These are phyloP conservation scores for Cyberlindnera americana DNA, from an alignment of 805 yeast genomes.

Conservation along the genomic window DNA sequence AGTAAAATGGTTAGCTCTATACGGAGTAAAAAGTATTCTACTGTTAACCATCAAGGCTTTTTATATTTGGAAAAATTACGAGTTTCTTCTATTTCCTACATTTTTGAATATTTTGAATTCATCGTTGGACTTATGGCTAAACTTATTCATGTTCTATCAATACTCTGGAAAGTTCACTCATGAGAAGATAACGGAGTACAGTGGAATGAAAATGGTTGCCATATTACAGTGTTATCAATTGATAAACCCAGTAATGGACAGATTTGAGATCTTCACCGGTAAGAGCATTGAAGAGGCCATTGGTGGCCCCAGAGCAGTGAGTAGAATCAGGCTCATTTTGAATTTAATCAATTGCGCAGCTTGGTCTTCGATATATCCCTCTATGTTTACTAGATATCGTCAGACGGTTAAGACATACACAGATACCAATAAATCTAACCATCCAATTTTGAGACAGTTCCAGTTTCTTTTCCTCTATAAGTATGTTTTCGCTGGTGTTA, in stretches of 20 bases:
- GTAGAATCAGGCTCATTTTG: too few species aligned
- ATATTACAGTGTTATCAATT: too few species aligned
- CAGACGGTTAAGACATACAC: not conserved
- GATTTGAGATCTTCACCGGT: too few species aligned
- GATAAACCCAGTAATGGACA: too few species aligned
- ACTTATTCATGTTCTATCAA: not conserved
- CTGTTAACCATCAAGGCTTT: too few species aligned
- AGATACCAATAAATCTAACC: slow-evolving; percentile 2
- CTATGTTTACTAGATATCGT: not conserved
- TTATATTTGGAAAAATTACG: too few species aligned
- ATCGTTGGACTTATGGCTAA: not conserved
- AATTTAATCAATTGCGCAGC: not conserved
- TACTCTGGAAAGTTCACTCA: not conserved
- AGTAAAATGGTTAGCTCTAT: not conserved
- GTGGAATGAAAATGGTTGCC: not conserved
- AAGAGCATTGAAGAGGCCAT: too few species aligned
- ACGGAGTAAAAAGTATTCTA: too few species aligned
- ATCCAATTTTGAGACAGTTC: slow-evolving; percentile 7
- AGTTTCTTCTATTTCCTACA: too few species aligned
- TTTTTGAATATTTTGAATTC: too few species aligned
- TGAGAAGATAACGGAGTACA: not conserved
- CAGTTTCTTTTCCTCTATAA: not conserved
- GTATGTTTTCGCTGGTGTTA: too few species aligned
- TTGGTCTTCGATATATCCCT: not conserved
- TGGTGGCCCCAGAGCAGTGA: too few species aligned